phyloP scores from a whole-genome alignment of 202 grass and related monocot species.

The Carex arenaria region DNA sequence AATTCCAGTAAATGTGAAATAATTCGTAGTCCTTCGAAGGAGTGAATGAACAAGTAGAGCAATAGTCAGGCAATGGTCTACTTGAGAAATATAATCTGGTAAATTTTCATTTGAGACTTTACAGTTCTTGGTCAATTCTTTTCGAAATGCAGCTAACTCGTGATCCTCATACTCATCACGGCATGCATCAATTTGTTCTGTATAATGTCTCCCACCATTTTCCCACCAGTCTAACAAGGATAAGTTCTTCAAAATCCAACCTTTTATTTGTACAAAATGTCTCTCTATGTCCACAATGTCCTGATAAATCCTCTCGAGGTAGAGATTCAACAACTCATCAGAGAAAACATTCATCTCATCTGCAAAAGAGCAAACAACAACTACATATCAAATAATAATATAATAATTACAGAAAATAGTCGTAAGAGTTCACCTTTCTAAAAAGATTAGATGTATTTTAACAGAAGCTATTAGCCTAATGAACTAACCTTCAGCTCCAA shows the following conservation, averaged over 20 bases:
- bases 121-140: not conserved
- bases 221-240: not conserved
- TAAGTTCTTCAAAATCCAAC: not conserved
- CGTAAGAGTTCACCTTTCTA: not conserved
- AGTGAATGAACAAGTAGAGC: not conserved
- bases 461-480: not conserved
- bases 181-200: not conserved
- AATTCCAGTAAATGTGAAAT: too few species aligned
- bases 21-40: too few species aligned
- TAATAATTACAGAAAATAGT: not conserved
- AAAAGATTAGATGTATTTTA: not conserved
- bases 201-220: not conserved
- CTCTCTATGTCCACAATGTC: not conserved
- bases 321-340: not conserved
- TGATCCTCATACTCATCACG: not conserved
- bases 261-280: not conserved
- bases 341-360: not conserved
- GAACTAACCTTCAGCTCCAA: not conserved
- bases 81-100: not conserved
- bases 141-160: not conserved
- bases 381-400: not conserved
- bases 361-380: not conserved
- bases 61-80: not conserved
- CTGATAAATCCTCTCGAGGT: not conserved
- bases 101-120: not conserved